Evolutionary conservation across 192 early-diverging fungal genomes (phyloP).

Genomic region (Blastocladiella britannica): DNA sequence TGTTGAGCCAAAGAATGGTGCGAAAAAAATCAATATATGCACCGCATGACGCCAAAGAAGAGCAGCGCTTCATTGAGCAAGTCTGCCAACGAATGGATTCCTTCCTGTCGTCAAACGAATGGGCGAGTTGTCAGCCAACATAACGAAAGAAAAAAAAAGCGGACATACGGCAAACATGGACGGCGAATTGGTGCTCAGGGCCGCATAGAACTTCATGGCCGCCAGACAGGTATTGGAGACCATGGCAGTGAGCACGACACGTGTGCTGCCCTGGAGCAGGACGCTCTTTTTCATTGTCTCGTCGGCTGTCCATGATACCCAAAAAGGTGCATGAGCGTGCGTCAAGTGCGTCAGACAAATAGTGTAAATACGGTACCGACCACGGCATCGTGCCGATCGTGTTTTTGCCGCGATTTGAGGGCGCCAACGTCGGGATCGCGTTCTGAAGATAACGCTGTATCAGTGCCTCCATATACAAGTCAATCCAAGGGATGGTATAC

Average conservation of each 20-base stretch:
- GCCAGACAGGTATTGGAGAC: not conserved
- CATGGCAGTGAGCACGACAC: not conserved
- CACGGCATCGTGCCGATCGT: not conserved
- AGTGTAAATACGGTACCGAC: not conserved
- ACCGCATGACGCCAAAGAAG: slow-evolving; percentile 1
- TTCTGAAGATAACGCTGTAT: not conserved
- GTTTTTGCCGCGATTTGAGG: not conserved
- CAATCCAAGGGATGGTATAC: not conserved
- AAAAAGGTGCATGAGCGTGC: not conserved
- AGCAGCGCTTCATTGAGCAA: not conserved
- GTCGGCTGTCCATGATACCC: not conserved
- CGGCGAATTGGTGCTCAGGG: not conserved
- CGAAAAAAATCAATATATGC: not conserved
- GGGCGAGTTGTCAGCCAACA: no score
- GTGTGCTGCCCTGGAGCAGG: not conserved
- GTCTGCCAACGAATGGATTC: not conserved
- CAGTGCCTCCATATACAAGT: not conserved
- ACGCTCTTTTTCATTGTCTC: not conserved
- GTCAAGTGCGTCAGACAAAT: not conserved
- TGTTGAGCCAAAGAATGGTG: no score
- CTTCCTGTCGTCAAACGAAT: no score
- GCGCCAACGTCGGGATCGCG: not conserved
- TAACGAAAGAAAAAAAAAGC: not conserved
- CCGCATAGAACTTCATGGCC: not conserved
- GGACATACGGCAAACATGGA: not conserved